Evolutionary conservation across 2,329 filamentous ascomycete species (phyloP), one percentile per base, ranked within the genome.

Genomic region (Epicoccum sorghinum): DNA sequence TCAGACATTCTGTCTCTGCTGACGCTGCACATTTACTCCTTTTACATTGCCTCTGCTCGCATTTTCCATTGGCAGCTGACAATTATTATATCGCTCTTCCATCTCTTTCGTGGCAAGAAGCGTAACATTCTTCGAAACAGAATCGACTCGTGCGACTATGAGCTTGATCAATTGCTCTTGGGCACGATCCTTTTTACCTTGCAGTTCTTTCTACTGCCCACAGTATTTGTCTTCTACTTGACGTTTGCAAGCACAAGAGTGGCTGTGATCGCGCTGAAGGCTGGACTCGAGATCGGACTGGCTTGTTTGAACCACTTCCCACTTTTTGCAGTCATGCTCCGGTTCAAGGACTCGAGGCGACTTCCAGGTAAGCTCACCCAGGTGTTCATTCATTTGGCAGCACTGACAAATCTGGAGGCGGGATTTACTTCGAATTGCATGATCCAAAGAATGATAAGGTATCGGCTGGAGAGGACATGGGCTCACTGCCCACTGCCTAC

Each of bases 51-150:
- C 13, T 96, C 93, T 7, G 95, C 95, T 3, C 89, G 95, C 46
- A 98, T 99, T 68, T 99, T 93, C 76, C 92, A 98, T 77, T 99
- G 95, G 95, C 95, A 99, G 76, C 86, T 99, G 57, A 96, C 90
- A 3, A 98, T 99, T 59, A 89, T 99, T 61, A 88, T 93, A 61
- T 98, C 93, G 9, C 86, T 99, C n/a, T 99, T 99, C 75, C 96
- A 99, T 73, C 86, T 99, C 8, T 99, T 99, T 72, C 90, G 93
- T 29, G 96, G 95, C 54, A 98, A 97, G 79, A 99, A 99, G 75
- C 89, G 96, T 71, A 99, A 99, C 65, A 89, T 99, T 13, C 84
- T 99, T 22, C 89, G 96, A 58, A 96, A 97, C 70, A 92, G 95
- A 77, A 98, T 99, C 68, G 95, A 99, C 73, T 96, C 93, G 41